Conservation (phyloP, 2,329 filamentous ascomycete genomes). For the Talaromyces sp. region DNA sequence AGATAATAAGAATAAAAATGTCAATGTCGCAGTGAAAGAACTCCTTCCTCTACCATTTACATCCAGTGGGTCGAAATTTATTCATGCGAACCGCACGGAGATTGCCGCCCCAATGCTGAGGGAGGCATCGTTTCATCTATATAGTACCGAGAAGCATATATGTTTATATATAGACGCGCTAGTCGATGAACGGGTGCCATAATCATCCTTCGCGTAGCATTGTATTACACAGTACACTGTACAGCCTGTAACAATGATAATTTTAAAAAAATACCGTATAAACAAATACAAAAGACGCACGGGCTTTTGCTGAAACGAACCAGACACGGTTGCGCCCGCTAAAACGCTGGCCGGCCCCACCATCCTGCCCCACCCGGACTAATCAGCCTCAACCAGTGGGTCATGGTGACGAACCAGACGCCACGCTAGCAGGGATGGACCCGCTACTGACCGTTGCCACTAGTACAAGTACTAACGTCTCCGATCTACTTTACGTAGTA, state of each 20-base stretch:
- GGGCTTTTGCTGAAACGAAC: not conserved
- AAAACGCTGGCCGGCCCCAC: not conserved
- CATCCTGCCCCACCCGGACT: not conserved
- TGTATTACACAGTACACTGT: not conserved
- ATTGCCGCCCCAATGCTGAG: not conserved
- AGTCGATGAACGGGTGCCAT: not conserved
- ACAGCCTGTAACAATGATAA: not conserved
- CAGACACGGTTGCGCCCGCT: not conserved
- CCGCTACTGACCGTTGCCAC: not conserved
- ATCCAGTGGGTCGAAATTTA: too few species aligned
- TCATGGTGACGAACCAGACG: not conserved
- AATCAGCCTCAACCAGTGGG: not conserved
- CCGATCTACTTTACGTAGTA: too few species aligned
- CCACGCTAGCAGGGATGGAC: not conserved
- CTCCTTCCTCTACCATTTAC: too few species aligned
- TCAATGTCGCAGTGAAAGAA: too few species aligned
- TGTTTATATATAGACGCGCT: too few species aligned
- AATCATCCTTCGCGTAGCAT: not conserved
- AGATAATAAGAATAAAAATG: too few species aligned
- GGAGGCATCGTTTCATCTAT: too few species aligned
- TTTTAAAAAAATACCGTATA: too few species aligned
- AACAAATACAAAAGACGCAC: not conserved
- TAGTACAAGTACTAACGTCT: not conserved
- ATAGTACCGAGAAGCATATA: too few species aligned
- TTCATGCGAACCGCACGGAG: not conserved